Base-by-base conservation (phyloP, 768 basidiomycete genomes). In the Boletus fagicola region DNA sequence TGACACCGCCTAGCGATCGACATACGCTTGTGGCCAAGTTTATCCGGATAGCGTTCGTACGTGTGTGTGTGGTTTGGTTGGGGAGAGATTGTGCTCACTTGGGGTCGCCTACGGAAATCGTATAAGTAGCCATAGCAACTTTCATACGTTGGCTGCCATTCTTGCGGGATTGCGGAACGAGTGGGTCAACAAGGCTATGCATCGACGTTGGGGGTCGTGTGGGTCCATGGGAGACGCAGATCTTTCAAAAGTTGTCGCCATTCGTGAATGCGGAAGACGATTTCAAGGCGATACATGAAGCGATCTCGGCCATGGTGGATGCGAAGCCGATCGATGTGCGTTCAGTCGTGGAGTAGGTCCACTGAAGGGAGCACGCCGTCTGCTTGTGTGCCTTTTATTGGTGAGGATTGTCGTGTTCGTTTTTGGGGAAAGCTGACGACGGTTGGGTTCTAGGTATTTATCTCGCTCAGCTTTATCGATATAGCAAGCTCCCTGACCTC, bases 21-120 rank as follows among this genome's bases (percentile, higher is more conserved):
- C 80, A 78, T 36, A 59, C 78, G 47, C 74, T 97, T 20, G 82
- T 91, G 49, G 76, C 75, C 56, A 94, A 93, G 74, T 88, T 96
- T 68, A 85, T 95, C 59, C 85, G 91, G 42, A 76, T 96, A 54
- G 94, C 94, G 39, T 92, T 85, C 80, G 92, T 93, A 62, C 68
- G 87, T 58, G 56, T 35, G 54, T 33, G 16, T 39, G 35, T 50
- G 8, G 31, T 30, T 47, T 51, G 16, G 18, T 5, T 22, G 12
- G 49, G 18, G 35, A 13, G 12, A 22, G 12, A 35, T 35, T n/a
- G 43, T 46, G 46, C 54, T 58, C 35, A 46, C 51, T 7, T 11
- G 38, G 33, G 44, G 35, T 24, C 7, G 26, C 43, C 22, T 50
- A 22, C 68, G 95, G 93, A 92, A 92, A 84, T 85, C 85, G 31